Conservation (phyloP, 2,329 filamentous ascomycete species). For the Aspergillus sp. region DNA sequence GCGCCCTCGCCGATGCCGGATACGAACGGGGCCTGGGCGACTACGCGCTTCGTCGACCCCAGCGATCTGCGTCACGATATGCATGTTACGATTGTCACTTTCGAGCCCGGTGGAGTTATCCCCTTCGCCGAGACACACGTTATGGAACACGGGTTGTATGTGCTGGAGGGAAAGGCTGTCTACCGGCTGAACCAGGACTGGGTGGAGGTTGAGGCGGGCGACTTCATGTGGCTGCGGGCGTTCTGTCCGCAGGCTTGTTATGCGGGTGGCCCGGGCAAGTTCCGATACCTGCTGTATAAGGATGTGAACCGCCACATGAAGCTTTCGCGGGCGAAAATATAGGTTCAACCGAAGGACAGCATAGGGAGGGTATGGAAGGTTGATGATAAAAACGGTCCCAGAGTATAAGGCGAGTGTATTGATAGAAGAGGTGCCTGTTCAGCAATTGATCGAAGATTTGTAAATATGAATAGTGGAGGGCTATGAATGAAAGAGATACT, state of each 20-base stretch:
- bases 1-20: conserved; percentile 20
- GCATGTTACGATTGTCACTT: conserved; percentile 25
- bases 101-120: conserved; percentile 22
- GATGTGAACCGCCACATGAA: conserved; percentile 27
- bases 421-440: neutral
- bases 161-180: conserved; percentile 23
- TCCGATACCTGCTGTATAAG: conserved; percentile 25
- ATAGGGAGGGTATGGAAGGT: neutral
- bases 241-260: conserved; percentile 27
- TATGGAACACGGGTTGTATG: conserved; percentile 25
- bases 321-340: conserved; percentile 13
- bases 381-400: neutral
- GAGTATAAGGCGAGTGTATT: neutral
- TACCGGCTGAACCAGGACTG: conserved; percentile 25
- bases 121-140: conserved; percentile 25
- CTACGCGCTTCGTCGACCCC: conserved; percentile 23
- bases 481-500: too few relatives aligned
- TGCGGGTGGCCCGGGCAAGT: conserved; percentile 23
- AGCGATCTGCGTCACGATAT: conserved; percentile 23
- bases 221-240: conserved; percentile 27
- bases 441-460: too few relatives aligned
- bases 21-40: conserved; percentile 22
- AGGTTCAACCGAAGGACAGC: too few relatives aligned
- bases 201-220: conserved; percentile 25
- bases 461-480: too few relatives aligned